These are phyloP conservation scores for Phytophthora foliorum DNA, from an alignment of 352 stramenopile genomes.

Conservation along the genomic window DNA sequence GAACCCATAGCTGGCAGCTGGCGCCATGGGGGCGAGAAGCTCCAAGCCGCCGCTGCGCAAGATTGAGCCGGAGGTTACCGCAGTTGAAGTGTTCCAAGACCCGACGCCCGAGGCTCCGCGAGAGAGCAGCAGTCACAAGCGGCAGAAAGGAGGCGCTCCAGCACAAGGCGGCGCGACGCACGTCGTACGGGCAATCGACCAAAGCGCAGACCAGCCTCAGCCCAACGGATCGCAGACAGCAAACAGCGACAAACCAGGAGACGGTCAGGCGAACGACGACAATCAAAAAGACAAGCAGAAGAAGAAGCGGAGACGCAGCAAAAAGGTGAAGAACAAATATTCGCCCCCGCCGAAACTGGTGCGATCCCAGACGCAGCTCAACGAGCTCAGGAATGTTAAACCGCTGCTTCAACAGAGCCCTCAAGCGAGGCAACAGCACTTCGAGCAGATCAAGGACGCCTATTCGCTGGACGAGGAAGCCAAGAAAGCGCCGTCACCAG, in stretches of 20 bases:
- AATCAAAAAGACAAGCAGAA: conserved; percentile 34
- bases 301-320: conserved; percentile 42
- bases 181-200: conserved; percentile 8
- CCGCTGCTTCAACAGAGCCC: conserved; percentile 23
- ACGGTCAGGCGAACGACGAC: conserved; percentile 3
- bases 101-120: conserved; percentile 3
- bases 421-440: conserved; percentile 43
- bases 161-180: conserved; percentile 3
- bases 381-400: conserved; percentile 53
- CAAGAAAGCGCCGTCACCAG: conserved; percentile 30
- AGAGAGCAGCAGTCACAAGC: conserved; percentile 9
- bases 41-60: conserved; percentile 61
- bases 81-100: conserved; percentile 35
- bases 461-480: conserved; percentile 51
- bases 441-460: conserved; percentile 64
- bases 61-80: conserved; percentile 30
- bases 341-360: conserved; percentile 15
- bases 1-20: not conserved
- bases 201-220: not conserved
- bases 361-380: conserved; percentile 35
- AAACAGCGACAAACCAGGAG: not conserved
- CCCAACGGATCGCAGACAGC: not conserved
- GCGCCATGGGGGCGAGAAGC: conserved; percentile 59
- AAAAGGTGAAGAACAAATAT: conserved; percentile 45
- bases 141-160: conserved; percentile 8